phyloP scores from a whole-genome alignment of 257 asterid genomes.

The Solanum dulcamara region DNA sequence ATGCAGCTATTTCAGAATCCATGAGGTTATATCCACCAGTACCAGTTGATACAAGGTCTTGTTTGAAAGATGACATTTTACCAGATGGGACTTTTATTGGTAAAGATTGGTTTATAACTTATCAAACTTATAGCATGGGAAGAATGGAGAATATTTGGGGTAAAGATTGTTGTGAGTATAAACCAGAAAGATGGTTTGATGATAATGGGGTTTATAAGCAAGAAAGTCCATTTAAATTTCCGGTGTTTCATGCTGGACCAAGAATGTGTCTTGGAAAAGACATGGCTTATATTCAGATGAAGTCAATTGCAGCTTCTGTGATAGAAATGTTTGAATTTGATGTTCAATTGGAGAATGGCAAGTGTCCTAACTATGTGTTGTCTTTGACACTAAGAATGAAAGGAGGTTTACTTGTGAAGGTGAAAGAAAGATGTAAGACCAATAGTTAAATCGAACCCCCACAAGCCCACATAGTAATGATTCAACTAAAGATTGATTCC shows the following conservation, averaged over 20 bases:
- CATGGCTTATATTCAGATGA: constrained; percentile 93
- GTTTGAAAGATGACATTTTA: constrained; percentile 41
- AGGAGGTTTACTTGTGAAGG: constrained; percentile 56
- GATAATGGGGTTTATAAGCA: constrained; percentile 54
- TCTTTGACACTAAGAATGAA: constrained; percentile 80
- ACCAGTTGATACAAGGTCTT: constrained; percentile 50
- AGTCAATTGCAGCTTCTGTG: constrained; percentile 64
- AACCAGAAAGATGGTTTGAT: constrained; percentile 90
- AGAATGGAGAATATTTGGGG: constrained; percentile 88
- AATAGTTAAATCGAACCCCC: too few relatives aligned
- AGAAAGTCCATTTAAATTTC: constrained; percentile 55
- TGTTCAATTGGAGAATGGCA: constrained; percentile 42
- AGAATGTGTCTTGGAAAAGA: constrained; percentile 87
- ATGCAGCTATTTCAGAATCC: constrained; percentile 69
- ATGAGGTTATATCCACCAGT: constrained; percentile 93
- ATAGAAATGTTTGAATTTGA: constrained; percentile 50
- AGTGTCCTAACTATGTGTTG: constrained; percentile 43
- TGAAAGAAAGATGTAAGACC: constrained; percentile 30
- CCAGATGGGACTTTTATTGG: constrained; percentile 80
- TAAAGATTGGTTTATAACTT: constrained; percentile 52
- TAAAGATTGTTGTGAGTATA: constrained; percentile 54
- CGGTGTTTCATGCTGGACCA: constrained; percentile 83
- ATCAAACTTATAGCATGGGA: constrained; percentile 71
- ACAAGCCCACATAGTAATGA: too few relatives aligned
- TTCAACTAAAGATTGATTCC: neutral